Evolutionary conservation across 331 rosid genomes (phyloP).

Genomic region (Erythrophleum ivorense): DNA sequence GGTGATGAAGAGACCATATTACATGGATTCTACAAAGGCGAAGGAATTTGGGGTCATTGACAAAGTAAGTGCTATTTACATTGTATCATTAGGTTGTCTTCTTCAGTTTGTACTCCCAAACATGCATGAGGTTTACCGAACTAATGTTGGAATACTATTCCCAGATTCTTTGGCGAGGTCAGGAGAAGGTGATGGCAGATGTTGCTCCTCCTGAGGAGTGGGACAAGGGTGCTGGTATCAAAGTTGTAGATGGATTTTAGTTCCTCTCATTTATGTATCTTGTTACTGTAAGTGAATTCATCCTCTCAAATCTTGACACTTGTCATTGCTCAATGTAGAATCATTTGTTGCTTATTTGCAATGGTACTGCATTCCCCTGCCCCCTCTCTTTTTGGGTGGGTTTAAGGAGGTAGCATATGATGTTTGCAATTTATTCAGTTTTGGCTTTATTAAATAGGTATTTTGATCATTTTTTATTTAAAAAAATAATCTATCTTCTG

Average conservation of each 20-base stretch:
- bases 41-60: conserved; percentile 91
- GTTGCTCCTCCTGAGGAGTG: conserved; percentile 76
- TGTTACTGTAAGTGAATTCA: conserved; percentile 50
- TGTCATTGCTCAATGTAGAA: conserved; percentile 14
- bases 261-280: conserved; percentile 33
- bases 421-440: background rate
- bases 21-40: conserved; percentile 74
- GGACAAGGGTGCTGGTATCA: conserved; percentile 78
- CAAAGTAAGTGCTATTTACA: conserved; percentile 61
- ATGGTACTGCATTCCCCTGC: conserved; percentile 5
- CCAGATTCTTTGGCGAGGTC: conserved; percentile 94
- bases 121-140: conserved; percentile 34
- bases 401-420: background rate
- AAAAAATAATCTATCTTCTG: background rate
- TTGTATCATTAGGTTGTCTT: conserved; percentile 29
- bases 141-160: conserved; percentile 21
- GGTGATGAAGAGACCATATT: conserved; percentile 75
- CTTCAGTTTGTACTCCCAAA: conserved; percentile 1
- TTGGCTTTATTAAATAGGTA: background rate
- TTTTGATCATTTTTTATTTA: background rate
- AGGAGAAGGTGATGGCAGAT: conserved; percentile 81
- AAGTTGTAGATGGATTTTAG: conserved; percentile 69
- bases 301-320: conserved; percentile 22
- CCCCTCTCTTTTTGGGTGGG: background rate
- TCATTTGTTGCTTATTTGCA: background rate